Base-by-base conservation (phyloP, 2,329 filamentous ascomycete genomes). In the Hymenoscyphus repandus region DNA sequence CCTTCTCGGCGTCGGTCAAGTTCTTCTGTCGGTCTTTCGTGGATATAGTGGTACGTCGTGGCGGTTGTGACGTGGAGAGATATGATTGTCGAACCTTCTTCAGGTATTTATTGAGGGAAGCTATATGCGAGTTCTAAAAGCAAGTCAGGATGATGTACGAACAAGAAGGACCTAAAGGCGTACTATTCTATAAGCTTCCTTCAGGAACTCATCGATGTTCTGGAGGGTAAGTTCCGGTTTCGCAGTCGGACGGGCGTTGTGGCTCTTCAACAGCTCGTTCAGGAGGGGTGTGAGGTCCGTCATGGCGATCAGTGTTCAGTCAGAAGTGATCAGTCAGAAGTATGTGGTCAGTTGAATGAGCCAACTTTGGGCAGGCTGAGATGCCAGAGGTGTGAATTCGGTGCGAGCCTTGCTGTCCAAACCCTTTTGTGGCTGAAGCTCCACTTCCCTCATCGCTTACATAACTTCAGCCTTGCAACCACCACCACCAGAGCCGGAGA, bases 151-250 rank as follows among this genome's bases (percentile, higher is more conserved):
- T 46, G 57, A 62, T 52, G 64, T 63, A 57, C 56, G 50, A 50
- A 50, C 37, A 12, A 15, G 22, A 50, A 42, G 32, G 45, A 47
- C 47, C 42, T 40, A 32, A 50, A 46, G 58, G 54, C 58, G 60
- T 73, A 95, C 91, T 69, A 97, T 96, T 66, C 86, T 82, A 71
- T 95, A 93, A 47, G 93, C 93, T 71, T 97, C 92, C 66, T 92
- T 90, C 32, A 97, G 74, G 66, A 97, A 99, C 62, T 87, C 86
- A 67, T 96, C 88, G 45, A 93, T 78, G 60, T 70, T 76, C 58
- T 78, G 72, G 44, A 74, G 61, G 50, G 58, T 58, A 31, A 66
- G 49, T 18, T 62, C 57, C 13, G 61, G 59, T 37, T 61, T 57
- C 10, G 58, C 51, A 11, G 77, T 74, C 6, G 74, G 70, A 27